Conservation (phyloP, 768 basidiomycete genomes). For the Lyophyllum shimeji region DNA sequence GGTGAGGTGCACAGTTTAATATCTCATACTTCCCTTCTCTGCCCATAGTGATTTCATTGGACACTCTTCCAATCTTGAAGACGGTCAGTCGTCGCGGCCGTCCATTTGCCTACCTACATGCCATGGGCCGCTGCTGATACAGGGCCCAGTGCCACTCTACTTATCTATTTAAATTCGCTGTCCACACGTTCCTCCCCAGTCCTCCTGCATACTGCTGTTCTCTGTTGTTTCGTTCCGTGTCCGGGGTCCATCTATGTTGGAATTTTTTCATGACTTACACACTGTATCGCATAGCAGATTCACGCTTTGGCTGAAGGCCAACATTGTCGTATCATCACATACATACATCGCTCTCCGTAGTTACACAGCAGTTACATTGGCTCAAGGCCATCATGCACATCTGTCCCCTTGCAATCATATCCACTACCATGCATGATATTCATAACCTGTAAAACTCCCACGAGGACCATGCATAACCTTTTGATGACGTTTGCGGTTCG, state of each 20-base stretch:
- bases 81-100: not conserved
- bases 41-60: constrained; percentile 1
- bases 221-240: not conserved
- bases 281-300: constrained; percentile 22
- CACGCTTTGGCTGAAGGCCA: constrained; percentile 20
- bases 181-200: not conserved
- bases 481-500: not conserved
- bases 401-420: constrained; percentile 2
- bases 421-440: not conserved
- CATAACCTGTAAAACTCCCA: not conserved
- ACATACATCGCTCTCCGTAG: constrained; percentile 14
- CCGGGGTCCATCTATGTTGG: constrained; percentile 16
- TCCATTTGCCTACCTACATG: not conserved
- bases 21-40: not conserved
- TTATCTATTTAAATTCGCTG: not conserved
- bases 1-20: not conserved
- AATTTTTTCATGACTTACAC: constrained; percentile 17
- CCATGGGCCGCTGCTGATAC: constrained; percentile 4
- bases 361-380: constrained; percentile 16
- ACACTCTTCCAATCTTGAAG: not conserved
- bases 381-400: constrained; percentile 22
- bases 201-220: constrained; percentile 1
- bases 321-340: constrained; percentile 14
- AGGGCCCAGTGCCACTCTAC: not conserved
- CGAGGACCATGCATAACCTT: not conserved